Conservation (phyloP, 176 grass and related monocot species). For the Raddia guianensis region DNA sequence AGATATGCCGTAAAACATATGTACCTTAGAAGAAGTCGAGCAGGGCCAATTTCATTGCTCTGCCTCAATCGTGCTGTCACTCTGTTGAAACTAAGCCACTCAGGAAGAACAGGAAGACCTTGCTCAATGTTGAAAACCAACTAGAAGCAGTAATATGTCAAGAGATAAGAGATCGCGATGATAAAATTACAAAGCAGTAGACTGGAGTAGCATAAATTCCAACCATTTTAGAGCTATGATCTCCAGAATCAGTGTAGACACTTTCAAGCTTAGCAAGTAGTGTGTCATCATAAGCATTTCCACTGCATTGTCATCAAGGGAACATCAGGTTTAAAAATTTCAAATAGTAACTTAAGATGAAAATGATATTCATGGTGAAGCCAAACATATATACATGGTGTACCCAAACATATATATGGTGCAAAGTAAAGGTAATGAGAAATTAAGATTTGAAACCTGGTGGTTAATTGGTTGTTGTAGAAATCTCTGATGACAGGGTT, state of each 20-base stretch:
- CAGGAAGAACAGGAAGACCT: slow-evolving; percentile 79
- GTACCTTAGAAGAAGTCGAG: slow-evolving; percentile 80
- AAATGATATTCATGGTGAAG: not conserved
- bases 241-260: slow-evolving; percentile 85
- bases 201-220: slow-evolving; percentile 28
- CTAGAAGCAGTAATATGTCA: slow-evolving; percentile 50
- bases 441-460: slow-evolving; percentile 59
- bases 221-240: slow-evolving; percentile 82
- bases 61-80: slow-evolving; percentile 70
- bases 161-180: slow-evolving; percentile 21
- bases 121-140: slow-evolving; percentile 85
- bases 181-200: not conserved
- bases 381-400: not conserved
- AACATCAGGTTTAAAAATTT: slow-evolving; percentile 20
- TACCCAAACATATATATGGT: slow-evolving; percentile 22
- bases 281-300: slow-evolving; percentile 86
- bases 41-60: slow-evolving; percentile 73
- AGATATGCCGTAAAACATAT: slow-evolving; percentile 35
- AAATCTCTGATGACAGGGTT: slow-evolving; percentile 77
- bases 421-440: slow-evolving; percentile 27
- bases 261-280: slow-evolving; percentile 88
- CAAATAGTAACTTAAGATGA: too few relatives aligned
- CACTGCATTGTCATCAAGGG: slow-evolving; percentile 52
- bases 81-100: slow-evolving; percentile 94
- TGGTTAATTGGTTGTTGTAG: slow-evolving; percentile 94